Conservation (phyloP, 306 rosid genomes). For the Morella rubra region DNA sequence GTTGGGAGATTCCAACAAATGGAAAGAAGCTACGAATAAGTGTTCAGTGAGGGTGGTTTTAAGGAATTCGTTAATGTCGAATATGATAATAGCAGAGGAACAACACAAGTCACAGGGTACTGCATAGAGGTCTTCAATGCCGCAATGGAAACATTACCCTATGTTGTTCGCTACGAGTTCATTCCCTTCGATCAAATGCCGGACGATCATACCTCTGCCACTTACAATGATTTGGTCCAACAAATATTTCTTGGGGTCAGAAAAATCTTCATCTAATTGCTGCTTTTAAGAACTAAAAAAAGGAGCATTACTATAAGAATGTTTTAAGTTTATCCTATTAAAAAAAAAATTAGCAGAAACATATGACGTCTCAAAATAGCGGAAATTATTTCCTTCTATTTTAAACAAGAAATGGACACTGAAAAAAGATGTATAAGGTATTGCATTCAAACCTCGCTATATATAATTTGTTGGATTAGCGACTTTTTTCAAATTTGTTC, state of each 20-base stretch:
- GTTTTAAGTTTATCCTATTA: too few species aligned
- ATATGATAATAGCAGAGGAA: constrained; percentile 9
- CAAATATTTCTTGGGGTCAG: constrained; percentile 40
- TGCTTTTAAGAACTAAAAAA: too few species aligned
- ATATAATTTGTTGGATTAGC: too few species aligned
- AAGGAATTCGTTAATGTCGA: constrained; percentile 30
- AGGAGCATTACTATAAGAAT: too few species aligned
- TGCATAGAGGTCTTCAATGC: constrained; percentile 56
- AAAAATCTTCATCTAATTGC: too few species aligned
- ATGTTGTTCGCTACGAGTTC: constrained; percentile 38
- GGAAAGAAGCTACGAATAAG: constrained; percentile 42
- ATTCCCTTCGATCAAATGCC: constrained; percentile 27
- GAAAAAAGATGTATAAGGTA: too few species aligned
- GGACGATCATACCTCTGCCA: constrained; percentile 25
- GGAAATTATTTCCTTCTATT: too few species aligned
- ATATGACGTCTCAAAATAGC: too few species aligned
- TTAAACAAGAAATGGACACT: too few species aligned
- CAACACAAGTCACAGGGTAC: constrained; percentile 35
- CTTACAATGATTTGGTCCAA: constrained; percentile 36
- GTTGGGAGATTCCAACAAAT: constrained; percentile 48
- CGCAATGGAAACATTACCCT: constrained; percentile 37
- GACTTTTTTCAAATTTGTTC: too few species aligned
- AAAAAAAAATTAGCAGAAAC: too few species aligned
- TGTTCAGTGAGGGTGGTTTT: constrained; percentile 37
- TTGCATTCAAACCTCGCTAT: too few species aligned